Conservation (phyloP, 257 asterid genomes). For the Jacaranda mimosifolia region DNA sequence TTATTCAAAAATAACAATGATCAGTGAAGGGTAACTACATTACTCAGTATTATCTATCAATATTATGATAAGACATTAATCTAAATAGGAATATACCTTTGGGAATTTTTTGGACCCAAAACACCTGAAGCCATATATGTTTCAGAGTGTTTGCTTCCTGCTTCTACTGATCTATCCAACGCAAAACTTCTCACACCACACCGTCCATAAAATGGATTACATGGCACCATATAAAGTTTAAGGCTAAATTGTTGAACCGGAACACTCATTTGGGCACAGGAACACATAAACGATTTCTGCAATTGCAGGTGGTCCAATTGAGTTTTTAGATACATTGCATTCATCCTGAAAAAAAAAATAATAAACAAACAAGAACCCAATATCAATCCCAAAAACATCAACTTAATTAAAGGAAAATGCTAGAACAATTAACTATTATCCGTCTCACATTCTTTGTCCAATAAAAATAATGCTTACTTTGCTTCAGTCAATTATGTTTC, state of each 20-base stretch:
- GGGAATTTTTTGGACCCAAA: conserved; percentile 39
- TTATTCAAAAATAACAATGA: not conserved
- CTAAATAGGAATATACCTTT: conserved; percentile 50
- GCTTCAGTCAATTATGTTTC: not conserved
- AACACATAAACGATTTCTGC: conserved; percentile 41
- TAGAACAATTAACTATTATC: not conserved
- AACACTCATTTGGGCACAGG: conserved; percentile 31
- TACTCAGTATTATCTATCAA: not conserved
- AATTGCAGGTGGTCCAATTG: conserved; percentile 34
- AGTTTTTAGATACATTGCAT: conserved; percentile 32
- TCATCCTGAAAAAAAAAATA: conserved; percentile 51
- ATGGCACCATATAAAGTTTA: conserved; percentile 47
- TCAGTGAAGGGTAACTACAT: conserved; percentile 9
- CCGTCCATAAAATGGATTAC: conserved; percentile 29
- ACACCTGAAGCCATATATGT: conserved; percentile 35
- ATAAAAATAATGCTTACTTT: not conserved
- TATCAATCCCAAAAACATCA: conserved; percentile 20
- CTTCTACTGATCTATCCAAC: conserved; percentile 39
- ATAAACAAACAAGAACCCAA: not conserved
- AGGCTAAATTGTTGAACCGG: conserved; percentile 42
- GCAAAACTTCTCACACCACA: conserved; percentile 41
- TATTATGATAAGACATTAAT: not conserved
- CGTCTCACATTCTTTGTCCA: not conserved
- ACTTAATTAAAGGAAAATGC: not conserved
- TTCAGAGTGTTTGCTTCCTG: conserved; percentile 34